Evolutionary conservation across 352 stramenopile species (phyloP), one percentile per base, ranked within the genome.

Genomic region (Phytophthora fragariae): DNA sequence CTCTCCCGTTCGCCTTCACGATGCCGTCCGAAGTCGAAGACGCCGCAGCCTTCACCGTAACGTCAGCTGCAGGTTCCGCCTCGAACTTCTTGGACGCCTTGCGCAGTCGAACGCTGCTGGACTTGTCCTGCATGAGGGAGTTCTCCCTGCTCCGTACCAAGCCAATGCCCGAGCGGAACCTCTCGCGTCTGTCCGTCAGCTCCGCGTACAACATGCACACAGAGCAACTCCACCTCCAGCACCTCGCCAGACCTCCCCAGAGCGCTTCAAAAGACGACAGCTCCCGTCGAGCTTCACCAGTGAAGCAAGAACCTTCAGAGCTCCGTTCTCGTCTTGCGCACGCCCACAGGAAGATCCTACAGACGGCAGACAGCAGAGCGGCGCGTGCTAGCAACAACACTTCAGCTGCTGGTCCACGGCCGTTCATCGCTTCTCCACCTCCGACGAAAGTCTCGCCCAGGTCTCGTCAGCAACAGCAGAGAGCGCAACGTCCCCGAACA

Each of bases 91-190:
- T 89, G 15, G 68, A 74, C 9, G 67, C 65, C 3, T 61, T 89
- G 6, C 80, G 82, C 6, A 75, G 67, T 17, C 78, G 67, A 37
- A 85, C 82, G 15, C 67, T 89, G 44, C 62, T 89, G 7, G 82
- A 89, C 49, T 85, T 86, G 54, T 67, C 54, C 5, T 89, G 82
- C 62, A 89, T 89, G 82, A 65, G 82, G 41, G 80, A 87, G 57
- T 88, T 89, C 52, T 84, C 80, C 10, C 63, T 86, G 21, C 63
- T 79, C 1, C 79, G 75, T 19, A 56, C 59, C 39, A 86, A 80
- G 33, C 82, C 80, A 0, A 54, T 78, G 41, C 11, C 57, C 0
- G 77, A 89, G n/a, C 72, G 82, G 33, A 86, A 83, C 24, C 64
- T 88, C 8, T 79, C 78, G 11, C 71, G 65, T 8, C 61, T 89